Evolutionary conservation across 495 filamentous ascomycete genomes (phyloP).

Genomic region (Friedmanniomyces endolithicus): DNA sequence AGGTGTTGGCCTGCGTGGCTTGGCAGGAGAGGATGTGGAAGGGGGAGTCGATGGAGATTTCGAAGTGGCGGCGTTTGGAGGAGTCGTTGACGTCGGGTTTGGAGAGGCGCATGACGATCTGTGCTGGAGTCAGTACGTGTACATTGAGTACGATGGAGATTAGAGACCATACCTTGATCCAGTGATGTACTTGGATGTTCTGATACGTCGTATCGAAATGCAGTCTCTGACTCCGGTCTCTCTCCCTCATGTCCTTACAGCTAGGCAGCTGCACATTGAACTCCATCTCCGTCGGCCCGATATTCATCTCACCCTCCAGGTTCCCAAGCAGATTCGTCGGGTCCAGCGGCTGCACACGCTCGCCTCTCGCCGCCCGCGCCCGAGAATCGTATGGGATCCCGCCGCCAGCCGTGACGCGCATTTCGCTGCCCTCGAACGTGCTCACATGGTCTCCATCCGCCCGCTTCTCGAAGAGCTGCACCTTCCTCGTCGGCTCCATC

Average conservation of each 20-base stretch:
- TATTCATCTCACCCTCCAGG: slow-evolving; percentile 48
- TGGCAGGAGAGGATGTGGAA: slow-evolving; percentile 92
- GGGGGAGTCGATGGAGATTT: slow-evolving; percentile 97
- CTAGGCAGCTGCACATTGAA: slow-evolving; percentile 92
- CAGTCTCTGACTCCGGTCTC: slow-evolving; percentile 58
- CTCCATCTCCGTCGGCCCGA: slow-evolving; percentile 92
- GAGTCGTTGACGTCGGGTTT: slow-evolving; percentile 73
- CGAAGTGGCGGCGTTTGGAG: slow-evolving; percentile 78
- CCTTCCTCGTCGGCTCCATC: slow-evolving; percentile 71
- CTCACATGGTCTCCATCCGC: slow-evolving; percentile 68
- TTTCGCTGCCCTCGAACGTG: slow-evolving; percentile 65
- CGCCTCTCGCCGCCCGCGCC: slow-evolving; percentile 45
- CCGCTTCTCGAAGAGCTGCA: slow-evolving; percentile 79
- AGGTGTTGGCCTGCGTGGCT: slow-evolving; percentile 81
- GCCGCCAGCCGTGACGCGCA: slow-evolving; percentile 69
- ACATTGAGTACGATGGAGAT: neutral
- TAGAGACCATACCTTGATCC: slow-evolving; percentile 73
- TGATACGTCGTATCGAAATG: slow-evolving; percentile 94
- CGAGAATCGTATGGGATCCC: slow-evolving; percentile 57
- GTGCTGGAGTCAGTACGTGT: slow-evolving; percentile 24
- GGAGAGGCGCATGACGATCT: slow-evolving; percentile 96
- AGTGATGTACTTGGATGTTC: slow-evolving; percentile 93
- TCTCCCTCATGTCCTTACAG: slow-evolving; percentile 71
- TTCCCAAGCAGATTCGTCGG: slow-evolving; percentile 70
- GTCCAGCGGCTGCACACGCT: slow-evolving; percentile 39